phyloP scores from a whole-genome alignment of 2,329 filamentous ascomycete genomes.

The Lizonia empirigonia region DNA sequence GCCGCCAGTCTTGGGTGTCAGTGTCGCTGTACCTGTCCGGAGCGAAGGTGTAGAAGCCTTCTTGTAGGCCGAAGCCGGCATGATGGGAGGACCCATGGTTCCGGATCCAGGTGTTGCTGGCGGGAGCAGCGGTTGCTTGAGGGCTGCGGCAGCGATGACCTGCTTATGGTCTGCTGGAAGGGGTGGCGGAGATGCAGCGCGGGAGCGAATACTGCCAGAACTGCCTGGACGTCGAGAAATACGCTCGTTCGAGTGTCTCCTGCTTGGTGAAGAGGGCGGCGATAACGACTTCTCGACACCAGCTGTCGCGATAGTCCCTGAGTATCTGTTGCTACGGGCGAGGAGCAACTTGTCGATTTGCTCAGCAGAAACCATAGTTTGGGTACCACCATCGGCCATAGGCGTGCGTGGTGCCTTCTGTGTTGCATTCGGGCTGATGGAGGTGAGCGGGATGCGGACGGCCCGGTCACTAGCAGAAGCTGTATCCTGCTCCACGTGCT shows the following conservation, averaged over 20 bases:
- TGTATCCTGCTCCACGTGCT: conserved; percentile 5
- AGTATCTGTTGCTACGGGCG: conserved; percentile 52
- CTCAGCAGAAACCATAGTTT: conserved; percentile 82
- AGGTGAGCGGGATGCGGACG: conserved; percentile 30
- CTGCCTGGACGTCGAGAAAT: conserved; percentile 69
- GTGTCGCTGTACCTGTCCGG: conserved; percentile 52
- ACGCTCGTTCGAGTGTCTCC: conserved; percentile 40
- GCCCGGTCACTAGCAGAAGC: conserved; percentile 17
- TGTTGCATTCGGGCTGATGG: conserved; percentile 31
- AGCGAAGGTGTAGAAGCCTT: conserved; percentile 49
- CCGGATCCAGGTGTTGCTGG: conserved; percentile 56
- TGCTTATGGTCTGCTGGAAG: conserved; percentile 83
- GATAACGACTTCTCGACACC: conserved; percentile 39
- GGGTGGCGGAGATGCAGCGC: conserved; percentile 65
- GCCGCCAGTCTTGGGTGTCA: conserved; percentile 53
- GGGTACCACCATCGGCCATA: conserved; percentile 74
- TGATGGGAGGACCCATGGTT: conserved; percentile 81
- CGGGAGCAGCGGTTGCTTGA: conserved; percentile 52
- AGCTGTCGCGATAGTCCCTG: conserved; percentile 36
- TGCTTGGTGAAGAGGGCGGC: conserved; percentile 45
- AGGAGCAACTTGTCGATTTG: conserved; percentile 78
- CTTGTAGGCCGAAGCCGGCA: conserved; percentile 77
- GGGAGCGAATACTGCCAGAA: conserved; percentile 67
- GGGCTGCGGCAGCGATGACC: conserved; percentile 77
- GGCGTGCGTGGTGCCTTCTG: conserved; percentile 34